phyloP scores from a whole-genome alignment of 2,329 filamentous ascomycete species.

The Canariomyces notabilis region DNA sequence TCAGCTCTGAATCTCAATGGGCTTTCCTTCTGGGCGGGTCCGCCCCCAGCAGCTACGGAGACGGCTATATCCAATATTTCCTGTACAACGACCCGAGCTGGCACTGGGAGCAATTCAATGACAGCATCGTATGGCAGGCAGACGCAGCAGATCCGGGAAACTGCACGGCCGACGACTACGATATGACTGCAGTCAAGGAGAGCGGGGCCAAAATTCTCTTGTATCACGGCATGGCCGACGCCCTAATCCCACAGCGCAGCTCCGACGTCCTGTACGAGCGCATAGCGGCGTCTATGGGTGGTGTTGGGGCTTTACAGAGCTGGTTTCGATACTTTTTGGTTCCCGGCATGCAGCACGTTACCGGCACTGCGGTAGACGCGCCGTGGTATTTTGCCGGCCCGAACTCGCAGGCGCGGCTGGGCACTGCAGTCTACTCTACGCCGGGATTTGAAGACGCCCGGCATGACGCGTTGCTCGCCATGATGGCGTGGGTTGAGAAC shows the following conservation, averaged over 20 bases:
- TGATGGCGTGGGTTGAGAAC: conserved; percentile 31
- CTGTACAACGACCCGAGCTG: conserved; percentile 37
- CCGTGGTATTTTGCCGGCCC: conserved; percentile 38
- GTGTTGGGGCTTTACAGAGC: conserved; percentile 34
- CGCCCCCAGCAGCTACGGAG: conserved; percentile 31
- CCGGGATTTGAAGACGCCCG: conserved; percentile 32
- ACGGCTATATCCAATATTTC: conserved; percentile 36
- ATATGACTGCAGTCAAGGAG: conserved; percentile 35
- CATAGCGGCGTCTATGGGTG: conserved; percentile 38
- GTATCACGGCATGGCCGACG: conserved; percentile 43
- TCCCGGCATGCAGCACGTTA: conserved; percentile 51
- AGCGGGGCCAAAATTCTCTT: conserved; percentile 41
- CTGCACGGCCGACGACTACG: conserved; percentile 35
- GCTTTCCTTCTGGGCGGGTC: conserved; percentile 16
- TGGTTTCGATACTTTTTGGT: conserved; percentile 50
- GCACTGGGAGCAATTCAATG: conserved; percentile 31
- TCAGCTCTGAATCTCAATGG: conserved; percentile 42
- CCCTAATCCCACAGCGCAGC: conserved; percentile 35
- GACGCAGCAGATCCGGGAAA: conserved; percentile 34
- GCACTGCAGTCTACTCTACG: conserved; percentile 31
- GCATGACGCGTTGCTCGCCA: conserved; percentile 36
- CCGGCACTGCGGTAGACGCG: conserved; percentile 29
- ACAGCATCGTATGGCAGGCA: conserved; percentile 29
- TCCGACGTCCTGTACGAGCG: conserved; percentile 33
- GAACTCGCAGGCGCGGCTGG: conserved; percentile 27